A percentile compares a stretch with the other conserved stretches of the same genome.
phyloP scores from a whole-genome alignment of 345 rosid species.

The Eucalyptus brandiana region DNA sequence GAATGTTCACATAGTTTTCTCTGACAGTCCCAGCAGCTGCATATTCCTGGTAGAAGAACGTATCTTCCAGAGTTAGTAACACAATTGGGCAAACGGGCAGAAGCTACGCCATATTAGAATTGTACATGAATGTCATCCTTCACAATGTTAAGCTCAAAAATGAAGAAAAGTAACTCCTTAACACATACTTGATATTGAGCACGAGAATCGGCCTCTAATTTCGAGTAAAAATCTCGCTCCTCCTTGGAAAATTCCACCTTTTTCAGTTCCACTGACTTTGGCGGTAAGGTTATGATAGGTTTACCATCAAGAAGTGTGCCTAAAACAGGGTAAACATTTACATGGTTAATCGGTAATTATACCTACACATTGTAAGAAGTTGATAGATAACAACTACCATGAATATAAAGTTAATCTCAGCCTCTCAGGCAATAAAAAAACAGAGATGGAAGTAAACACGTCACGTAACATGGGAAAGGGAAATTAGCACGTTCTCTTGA shows the following conservation, averaged over 20 bases:
- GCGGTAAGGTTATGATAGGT: conserved; percentile 78
- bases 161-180: background rate
- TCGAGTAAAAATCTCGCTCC: conserved; percentile 84
- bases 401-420: background rate
- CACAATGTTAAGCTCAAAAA: background rate
- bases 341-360: background rate
- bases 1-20: conserved; percentile 89
- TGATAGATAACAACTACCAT: background rate
- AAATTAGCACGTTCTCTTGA: background rate
- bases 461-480: background rate
- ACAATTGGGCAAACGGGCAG: background rate
- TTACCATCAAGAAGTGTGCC: conserved; percentile 84
- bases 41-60: conserved; percentile 50
- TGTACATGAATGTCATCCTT: background rate
- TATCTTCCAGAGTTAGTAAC: background rate
- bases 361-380: background rate
- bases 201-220: conserved; percentile 74
- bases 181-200: conserved; percentile 66
- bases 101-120: background rate
- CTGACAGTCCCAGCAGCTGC: conserved; percentile 98
- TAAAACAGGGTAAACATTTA: conserved; percentile 9
- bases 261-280: conserved; percentile 58
- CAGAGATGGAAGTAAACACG: background rate
- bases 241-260: conserved; percentile 75
- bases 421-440: background rate